Conservation (phyloP, 1,284 basidiomycete genomes). For the Boletus mariae region DNA sequence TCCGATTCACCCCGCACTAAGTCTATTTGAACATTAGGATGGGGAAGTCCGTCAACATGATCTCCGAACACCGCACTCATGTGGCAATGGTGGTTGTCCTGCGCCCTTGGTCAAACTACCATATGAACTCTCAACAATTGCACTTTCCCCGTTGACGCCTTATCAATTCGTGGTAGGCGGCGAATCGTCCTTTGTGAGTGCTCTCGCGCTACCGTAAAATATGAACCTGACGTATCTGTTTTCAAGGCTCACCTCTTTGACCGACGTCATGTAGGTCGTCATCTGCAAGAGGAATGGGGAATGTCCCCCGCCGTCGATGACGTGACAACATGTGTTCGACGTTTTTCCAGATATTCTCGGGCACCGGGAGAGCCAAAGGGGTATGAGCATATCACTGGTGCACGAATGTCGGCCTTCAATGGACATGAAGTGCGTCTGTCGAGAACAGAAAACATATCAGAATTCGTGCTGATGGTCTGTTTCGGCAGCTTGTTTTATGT, state of each 20-base stretch:
- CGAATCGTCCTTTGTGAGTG: constrained; percentile 61
- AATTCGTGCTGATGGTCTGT: constrained; percentile 11
- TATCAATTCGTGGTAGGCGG: constrained; percentile 76
- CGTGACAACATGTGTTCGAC: constrained; percentile 78
- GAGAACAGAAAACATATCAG: neutral
- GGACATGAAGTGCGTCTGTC: constrained; percentile 67
- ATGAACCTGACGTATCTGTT: constrained; percentile 1
- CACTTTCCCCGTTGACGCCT: constrained; percentile 66
- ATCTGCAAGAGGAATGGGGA: constrained; percentile 73
- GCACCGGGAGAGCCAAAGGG: constrained; percentile 35
- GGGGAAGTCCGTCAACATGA: constrained; percentile 85
- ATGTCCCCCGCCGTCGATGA: constrained; percentile 44
- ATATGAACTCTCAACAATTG: constrained; percentile 60
- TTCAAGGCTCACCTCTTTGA: constrained; percentile 84
- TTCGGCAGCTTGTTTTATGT: constrained; percentile 30
- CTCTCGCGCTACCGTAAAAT: neutral
- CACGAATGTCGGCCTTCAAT: constrained; percentile 70
- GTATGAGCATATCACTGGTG: constrained; percentile 73
- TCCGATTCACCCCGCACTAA: constrained; percentile 4
- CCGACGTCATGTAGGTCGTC: constrained; percentile 70
- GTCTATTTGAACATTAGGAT: constrained; percentile 39
- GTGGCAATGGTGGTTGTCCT: constrained; percentile 54
- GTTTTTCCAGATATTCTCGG: constrained; percentile 62
- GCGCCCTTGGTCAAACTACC: constrained; percentile 61
- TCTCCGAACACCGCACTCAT: constrained; percentile 66